phyloP scores from a whole-genome alignment of 148 eudicot species.

The Silene latifolia region DNA sequence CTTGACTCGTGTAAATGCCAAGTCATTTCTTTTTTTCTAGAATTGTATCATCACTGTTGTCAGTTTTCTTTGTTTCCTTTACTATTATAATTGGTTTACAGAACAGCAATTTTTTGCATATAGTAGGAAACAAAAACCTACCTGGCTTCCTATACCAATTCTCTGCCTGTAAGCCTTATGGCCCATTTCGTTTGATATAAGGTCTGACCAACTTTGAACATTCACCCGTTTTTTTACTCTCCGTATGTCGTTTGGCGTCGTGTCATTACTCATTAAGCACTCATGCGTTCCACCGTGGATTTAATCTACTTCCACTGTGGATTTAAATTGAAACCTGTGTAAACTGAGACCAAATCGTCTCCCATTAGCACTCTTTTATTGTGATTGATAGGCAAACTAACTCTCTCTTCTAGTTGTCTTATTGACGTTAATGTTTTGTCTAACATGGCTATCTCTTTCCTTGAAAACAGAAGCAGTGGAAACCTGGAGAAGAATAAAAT shows the following conservation, averaged over 20 bases:
- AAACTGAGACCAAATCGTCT: not conserved
- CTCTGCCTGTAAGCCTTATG: not conserved
- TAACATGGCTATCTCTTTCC: not conserved
- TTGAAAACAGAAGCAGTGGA: conserved; percentile 63
- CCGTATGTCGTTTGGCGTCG: not conserved
- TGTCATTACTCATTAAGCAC: not conserved
- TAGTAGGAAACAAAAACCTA: not conserved
- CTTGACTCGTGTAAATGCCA: not conserved
- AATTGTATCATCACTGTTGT: too few relatives aligned
- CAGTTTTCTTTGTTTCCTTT: too few relatives aligned
- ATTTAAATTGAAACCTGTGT: too few relatives aligned
- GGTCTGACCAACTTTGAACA: not conserved
- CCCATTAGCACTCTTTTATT: not conserved
- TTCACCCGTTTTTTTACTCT: not conserved
- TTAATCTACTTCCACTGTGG: not conserved
- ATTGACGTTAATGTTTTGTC: not conserved
- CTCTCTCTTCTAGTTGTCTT: not conserved
- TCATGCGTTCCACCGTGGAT: too few relatives aligned
- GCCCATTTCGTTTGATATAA: not conserved
- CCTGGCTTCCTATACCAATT: not conserved
- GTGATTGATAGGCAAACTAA: not conserved
- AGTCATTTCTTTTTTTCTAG: not conserved
- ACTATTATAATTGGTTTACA: not conserved
- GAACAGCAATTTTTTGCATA: not conserved
- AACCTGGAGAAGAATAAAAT: conserved; percentile 60